Percentiles rank a stretch among this genome's conserved stretches.
Evolutionary conservation across 345 rosid species (phyloP).

Genomic region (Toxicodendron radicans): DNA sequence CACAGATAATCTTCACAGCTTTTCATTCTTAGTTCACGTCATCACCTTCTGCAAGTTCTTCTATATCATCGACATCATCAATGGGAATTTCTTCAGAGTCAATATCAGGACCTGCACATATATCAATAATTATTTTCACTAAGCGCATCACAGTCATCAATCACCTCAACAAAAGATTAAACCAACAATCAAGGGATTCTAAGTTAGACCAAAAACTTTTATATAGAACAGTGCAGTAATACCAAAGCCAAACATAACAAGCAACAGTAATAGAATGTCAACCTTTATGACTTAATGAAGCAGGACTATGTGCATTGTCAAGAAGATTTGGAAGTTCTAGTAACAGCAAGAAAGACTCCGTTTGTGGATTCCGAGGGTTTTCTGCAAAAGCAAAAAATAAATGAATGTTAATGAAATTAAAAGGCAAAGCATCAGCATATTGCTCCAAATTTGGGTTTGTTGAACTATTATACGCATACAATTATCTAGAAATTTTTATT

Average conservation of each 20-base stretch:
- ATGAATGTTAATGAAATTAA: neutral
- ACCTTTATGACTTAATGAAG: slow-evolving; percentile 46
- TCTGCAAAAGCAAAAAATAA: slow-evolving; percentile 34
- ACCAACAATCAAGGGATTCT: neutral
- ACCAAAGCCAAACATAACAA: neutral
- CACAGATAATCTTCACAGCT: slow-evolving; percentile 12
- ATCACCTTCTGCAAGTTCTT: slow-evolving; percentile 45
- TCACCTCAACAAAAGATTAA: neutral
- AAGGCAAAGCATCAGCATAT: neutral
- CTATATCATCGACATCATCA: slow-evolving; percentile 72
- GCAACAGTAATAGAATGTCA: slow-evolving; percentile 6
- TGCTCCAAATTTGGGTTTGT: slow-evolving; percentile 6
- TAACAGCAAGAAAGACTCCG: slow-evolving; percentile 65
- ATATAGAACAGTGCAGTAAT: neutral
- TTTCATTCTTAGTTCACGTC: slow-evolving; percentile 23
- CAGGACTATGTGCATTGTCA: slow-evolving; percentile 44
- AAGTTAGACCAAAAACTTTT: neutral
- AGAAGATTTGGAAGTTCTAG: slow-evolving; percentile 85
- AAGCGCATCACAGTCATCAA: neutral
- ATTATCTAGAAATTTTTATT: neutral
- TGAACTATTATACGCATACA: neutral
- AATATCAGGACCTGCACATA: slow-evolving; percentile 35
- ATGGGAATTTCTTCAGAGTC: slow-evolving; percentile 72
- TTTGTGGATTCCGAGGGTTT: slow-evolving; percentile 69
- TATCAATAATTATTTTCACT: slow-evolving; percentile 4